Conservation (phyloP, 2,329 filamentous ascomycete species). For the Pseudofabraea citricarpa region DNA sequence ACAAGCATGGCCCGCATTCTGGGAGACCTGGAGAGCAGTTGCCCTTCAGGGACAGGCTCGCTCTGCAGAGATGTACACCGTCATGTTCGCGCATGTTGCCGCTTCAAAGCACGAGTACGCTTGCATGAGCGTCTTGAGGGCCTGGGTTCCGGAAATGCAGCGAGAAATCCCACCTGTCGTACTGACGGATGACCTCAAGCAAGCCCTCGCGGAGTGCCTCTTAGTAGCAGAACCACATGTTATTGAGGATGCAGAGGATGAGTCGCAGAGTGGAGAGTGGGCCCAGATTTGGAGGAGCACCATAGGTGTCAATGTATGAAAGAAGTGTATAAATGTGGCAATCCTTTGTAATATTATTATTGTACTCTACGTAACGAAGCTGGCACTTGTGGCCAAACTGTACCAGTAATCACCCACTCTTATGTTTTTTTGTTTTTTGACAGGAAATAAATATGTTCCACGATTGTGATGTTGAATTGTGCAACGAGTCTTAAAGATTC, state of each 20-base stretch:
- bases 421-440: no score
- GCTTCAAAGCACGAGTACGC: constrained; percentile 35
- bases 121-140: constrained; percentile 45
- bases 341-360: no score
- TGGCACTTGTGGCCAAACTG: no score
- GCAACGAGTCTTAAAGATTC: no score
- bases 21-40: constrained; percentile 54
- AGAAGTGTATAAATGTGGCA: neutral
- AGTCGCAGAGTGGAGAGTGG: constrained; percentile 14
- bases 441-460: no score
- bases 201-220: constrained; percentile 50
- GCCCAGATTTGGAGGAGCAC: constrained; percentile 14
- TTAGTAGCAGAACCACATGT: constrained; percentile 44
- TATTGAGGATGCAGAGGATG: constrained; percentile 11
- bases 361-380: no score
- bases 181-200: constrained; percentile 38
- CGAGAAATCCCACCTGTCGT: constrained; percentile 46
- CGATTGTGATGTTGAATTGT: no score
- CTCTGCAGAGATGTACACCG: constrained; percentile 47
- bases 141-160: constrained; percentile 54
- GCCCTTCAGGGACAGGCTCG: constrained; percentile 44
- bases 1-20: constrained; percentile 51
- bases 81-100: constrained; percentile 46
- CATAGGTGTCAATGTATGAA: no score
- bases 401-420: no score